Evolutionary conservation across 1,284 basidiomycete species (phyloP).

Genomic region (Ustilago curta): DNA sequence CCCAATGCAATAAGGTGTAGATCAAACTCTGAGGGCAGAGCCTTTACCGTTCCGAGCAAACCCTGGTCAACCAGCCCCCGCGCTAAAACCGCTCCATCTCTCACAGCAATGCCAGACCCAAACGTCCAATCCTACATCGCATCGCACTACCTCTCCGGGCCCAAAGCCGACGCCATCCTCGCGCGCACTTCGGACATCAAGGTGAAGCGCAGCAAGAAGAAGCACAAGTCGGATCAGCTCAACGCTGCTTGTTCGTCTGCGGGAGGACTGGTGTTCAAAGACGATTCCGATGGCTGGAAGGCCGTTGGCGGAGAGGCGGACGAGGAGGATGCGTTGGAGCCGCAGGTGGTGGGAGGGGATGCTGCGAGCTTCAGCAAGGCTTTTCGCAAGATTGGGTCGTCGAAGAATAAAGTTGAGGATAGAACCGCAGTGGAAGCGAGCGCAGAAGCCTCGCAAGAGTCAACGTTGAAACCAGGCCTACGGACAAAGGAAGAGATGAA

Average conservation of each 20-base stretch:
- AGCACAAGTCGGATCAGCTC: constrained; percentile 70
- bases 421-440: background rate
- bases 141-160: constrained; percentile 88
- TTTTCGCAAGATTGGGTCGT: constrained; percentile 37
- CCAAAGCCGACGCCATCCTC: constrained; percentile 95
- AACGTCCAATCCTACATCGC: constrained; percentile 73
- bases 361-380: constrained; percentile 8
- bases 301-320: constrained; percentile 19
- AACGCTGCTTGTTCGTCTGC: constrained; percentile 5
- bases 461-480: constrained; percentile 44
- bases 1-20: no score
- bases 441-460: background rate
- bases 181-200: constrained; percentile 74
- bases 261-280: constrained; percentile 57
- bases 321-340: constrained; percentile 43
- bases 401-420: background rate
- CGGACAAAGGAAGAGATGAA: constrained; percentile 55
- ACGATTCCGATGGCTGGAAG: constrained; percentile 58
- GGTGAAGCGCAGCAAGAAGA: constrained; percentile 78
- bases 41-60: background rate
- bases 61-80: no score
- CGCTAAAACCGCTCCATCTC: no score
- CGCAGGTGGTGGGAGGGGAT: constrained; percentile 31
- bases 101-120: constrained; percentile 56
- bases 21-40: background rate